A percentile compares a stretch with the other conserved stretches of the same genome.
phyloP scores from a whole-genome alignment of 768 basidiomycete genomes.

The Russula foetens region DNA sequence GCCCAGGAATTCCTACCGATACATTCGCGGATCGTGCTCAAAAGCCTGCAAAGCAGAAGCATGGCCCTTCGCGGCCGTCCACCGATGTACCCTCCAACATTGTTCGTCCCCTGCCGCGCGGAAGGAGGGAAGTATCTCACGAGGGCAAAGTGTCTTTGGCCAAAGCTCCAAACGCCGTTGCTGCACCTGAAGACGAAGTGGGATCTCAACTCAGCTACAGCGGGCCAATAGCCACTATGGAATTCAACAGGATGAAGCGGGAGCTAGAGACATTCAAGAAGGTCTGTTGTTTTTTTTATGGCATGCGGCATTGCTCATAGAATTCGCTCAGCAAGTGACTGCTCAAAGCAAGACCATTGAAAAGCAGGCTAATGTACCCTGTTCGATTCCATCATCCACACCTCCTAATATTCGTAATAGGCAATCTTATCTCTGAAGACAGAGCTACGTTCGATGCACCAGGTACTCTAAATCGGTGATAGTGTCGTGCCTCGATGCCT shows the following conservation, averaged over 20 bases:
- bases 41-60: conserved; percentile 5
- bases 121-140: conserved; percentile 2
- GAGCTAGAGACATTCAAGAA: conserved; percentile 52
- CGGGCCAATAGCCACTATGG: conserved; percentile 37
- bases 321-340: conserved; percentile 27
- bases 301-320: conserved; percentile 3
- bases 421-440: conserved; percentile 44
- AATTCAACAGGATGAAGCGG: conserved; percentile 46
- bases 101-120: neutral
- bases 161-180: neutral
- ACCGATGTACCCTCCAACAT: neutral
- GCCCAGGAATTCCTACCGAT: conserved; percentile 3
- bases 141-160: neutral
- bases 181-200: conserved; percentile 10
- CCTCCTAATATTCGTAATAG: conserved; percentile 25
- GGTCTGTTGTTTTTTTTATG: conserved; percentile 20
- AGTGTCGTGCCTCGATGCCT: neutral
- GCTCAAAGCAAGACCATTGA: conserved; percentile 43
- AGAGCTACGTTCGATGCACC: conserved; percentile 32
- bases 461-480: conserved; percentile 27
- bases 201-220: conserved; percentile 19
- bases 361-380: conserved; percentile 46
- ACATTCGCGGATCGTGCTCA: conserved; percentile 3
- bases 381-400: neutral
- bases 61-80: conserved; percentile 13